Evolutionary conservation across 345 rosid genomes (phyloP).

Genomic region (Garcia nutans): DNA sequence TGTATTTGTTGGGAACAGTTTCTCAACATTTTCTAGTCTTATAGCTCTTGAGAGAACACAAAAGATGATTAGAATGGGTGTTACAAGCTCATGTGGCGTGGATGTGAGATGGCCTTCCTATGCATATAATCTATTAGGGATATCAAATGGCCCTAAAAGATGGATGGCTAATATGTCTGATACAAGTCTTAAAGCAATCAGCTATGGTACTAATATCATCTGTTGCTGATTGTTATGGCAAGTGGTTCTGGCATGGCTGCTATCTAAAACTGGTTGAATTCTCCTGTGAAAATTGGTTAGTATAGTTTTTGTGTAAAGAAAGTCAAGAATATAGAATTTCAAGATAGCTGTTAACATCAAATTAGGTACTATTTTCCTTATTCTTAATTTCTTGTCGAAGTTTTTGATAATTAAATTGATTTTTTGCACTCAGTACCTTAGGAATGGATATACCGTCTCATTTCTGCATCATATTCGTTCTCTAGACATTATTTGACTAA

Average conservation of each 20-base stretch:
- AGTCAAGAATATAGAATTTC: slow-evolving; percentile 1
- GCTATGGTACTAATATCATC: slow-evolving; percentile 72
- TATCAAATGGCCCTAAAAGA: slow-evolving; percentile 57
- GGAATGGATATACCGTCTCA: background rate
- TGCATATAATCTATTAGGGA: slow-evolving; percentile 75
- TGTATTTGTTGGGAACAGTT: slow-evolving; percentile 89
- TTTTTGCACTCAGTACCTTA: background rate
- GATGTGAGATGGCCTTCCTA: slow-evolving; percentile 76
- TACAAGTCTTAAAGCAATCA: slow-evolving; percentile 68
- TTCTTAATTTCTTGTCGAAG: background rate
- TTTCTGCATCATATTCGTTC: background rate
- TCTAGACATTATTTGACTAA: background rate
- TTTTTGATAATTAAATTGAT: background rate
- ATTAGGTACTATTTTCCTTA: slow-evolving; percentile 12
- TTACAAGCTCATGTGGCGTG: slow-evolving; percentile 45
- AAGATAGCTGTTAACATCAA: slow-evolving; percentile 10
- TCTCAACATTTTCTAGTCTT: slow-evolving; percentile 94
- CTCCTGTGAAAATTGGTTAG: slow-evolving; percentile 2
- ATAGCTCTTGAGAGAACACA: slow-evolving; percentile 88
- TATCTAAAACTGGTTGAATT: background rate
- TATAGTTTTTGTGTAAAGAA: slow-evolving; percentile 18
- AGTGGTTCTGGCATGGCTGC: background rate
- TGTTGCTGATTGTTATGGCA: slow-evolving; percentile 48
- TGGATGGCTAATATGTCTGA: slow-evolving; percentile 94
- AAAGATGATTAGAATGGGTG: slow-evolving; percentile 61